Base-by-base conservation (phyloP, 345 rosid genomes). In the Salix dunnii region DNA sequence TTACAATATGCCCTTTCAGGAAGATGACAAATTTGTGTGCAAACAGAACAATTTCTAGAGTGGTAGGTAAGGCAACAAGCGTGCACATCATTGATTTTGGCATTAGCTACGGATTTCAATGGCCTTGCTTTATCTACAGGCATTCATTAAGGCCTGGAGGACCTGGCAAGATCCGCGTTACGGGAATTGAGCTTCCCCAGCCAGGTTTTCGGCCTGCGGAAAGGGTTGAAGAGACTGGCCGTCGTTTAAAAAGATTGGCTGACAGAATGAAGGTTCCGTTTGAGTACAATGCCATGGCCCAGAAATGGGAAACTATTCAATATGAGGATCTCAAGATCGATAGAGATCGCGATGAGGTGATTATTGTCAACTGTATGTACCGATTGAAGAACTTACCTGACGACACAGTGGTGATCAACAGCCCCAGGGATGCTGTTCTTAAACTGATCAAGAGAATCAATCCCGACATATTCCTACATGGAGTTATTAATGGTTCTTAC, bases 151-250 rank as follows among this genome's bases (percentile, higher is more conserved):
- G 88, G 49, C 67, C 58, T 3, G 84, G 73, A 17, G 91, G 90
- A 35, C 91, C 96, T 46, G 90, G 94, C 7, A 81, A 68, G 80
- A 74, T 93, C 74, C 92, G 94, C 0, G 87, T 93, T 31, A 93
- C 97, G 0, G 96, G 93, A 27, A 86, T 93, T 43, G 96, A 93
- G 81, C 84, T 90, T 46, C 97, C 96, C n/a, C 97, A 93, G 77
- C 85, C 90, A 0, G 97, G 97, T 12, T 91, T 91, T 79, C 85
- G 89, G 11, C 97, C 97, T 13, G 74, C 91, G 0, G 89, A 89
- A 71, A 84, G 91, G 77, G 90, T 93, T 0, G 90, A 90, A 53
- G 97, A 93, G 74, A 93, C 97, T 0, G 92, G 93, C 7, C 77
- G 80, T 13, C 84, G 97, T 43, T 82, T 93, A 3, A 76, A 80